Base-by-base conservation (phyloP, 2,329 filamentous ascomycete species). In the Drechslerella coelobrocha region DNA sequence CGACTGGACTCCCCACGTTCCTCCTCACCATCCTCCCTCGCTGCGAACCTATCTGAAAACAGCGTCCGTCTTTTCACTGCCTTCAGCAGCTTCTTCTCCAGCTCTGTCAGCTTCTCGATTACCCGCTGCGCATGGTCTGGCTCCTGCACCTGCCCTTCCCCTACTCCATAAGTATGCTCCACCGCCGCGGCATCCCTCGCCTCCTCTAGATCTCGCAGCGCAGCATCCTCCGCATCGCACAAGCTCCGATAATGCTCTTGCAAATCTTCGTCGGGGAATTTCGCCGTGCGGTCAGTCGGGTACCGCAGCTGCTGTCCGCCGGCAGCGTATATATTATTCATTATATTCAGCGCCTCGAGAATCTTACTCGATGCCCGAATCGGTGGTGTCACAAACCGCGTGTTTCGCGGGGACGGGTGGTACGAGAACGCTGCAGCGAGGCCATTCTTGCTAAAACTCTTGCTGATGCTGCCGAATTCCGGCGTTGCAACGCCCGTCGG, bases 311-410 rank as follows among this genome's bases (percentile, higher is more conserved):
- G 51, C 39, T 71, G 66, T 21, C 29, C 29, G 29, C 29, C 29
- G 29, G 29, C 29, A 6, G 29, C 12, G 29, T 31, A 31, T 6
- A 31, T 31, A 12, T 6, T 12, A 31, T 31, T 31, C 29, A 31
- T 31, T 6, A 12, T 12, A 31, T 63, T 71, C 53, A 71, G 29
- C 45, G 12, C 59, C 24, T 71, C 66, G 10, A 71, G 34, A 37
- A 71, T 63, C 48, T 71, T 71, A 47, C 66, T 71, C 19, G 66
- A 71, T 26, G 66, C 66, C 41, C 66, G 37, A 27, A 71, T 71
- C 37, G 66, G 66, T 14, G 66, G 66, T 5, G 66, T 71, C 5
- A 71, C 48, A 10, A 71, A 71, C 10, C 56, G 66, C 6, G 66
- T 71, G 39, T 71, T 71, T 53, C 55, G 61, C 59, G 66, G 66